These are phyloP conservation scores for Candida coleopterorum DNA, from an alignment of 805 yeast species.

Conservation along the genomic window DNA sequence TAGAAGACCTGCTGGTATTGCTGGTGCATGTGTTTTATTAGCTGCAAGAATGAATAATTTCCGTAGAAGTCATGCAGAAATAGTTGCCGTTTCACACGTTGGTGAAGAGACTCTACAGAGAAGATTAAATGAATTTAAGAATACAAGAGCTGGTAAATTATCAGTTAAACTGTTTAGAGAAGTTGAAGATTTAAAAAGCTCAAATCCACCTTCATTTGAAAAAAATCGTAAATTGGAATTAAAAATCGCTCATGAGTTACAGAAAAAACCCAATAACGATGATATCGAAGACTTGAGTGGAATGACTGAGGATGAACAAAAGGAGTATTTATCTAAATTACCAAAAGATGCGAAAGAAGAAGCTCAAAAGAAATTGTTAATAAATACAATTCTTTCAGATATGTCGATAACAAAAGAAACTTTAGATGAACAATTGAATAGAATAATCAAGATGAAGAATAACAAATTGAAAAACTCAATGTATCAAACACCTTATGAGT, in stretches of 20 bases:
- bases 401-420: constrained; percentile 7
- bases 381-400: constrained; percentile 7
- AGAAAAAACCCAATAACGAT: constrained; percentile 13
- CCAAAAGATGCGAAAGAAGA: constrained; percentile 9
- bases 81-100: constrained; percentile 91
- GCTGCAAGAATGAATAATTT: constrained; percentile 97
- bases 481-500: constrained; percentile 26
- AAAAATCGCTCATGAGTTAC: constrained; percentile 30
- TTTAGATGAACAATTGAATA: constrained; percentile 6
- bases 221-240: constrained; percentile 54
- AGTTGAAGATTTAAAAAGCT: constrained; percentile 28
- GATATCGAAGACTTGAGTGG: constrained; percentile 1
- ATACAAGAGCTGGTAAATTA: constrained; percentile 67
- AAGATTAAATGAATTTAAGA: constrained; percentile 81
- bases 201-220: constrained; percentile 81
- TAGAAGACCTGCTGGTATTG: constrained; percentile 96
- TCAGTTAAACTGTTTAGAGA: constrained; percentile 73
- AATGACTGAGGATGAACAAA: constrained; percentile 9
- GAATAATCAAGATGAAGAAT: constrained; percentile 11
- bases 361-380: constrained; percentile 7
- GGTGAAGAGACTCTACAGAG: constrained; percentile 92
- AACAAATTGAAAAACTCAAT: constrained; percentile 16
- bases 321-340: constrained; percentile 7
- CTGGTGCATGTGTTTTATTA: constrained; percentile 89
- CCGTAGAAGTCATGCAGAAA: constrained; percentile 86